Conservation (phyloP, 305 asterid species). For the Fraxinus albicans region DNA sequence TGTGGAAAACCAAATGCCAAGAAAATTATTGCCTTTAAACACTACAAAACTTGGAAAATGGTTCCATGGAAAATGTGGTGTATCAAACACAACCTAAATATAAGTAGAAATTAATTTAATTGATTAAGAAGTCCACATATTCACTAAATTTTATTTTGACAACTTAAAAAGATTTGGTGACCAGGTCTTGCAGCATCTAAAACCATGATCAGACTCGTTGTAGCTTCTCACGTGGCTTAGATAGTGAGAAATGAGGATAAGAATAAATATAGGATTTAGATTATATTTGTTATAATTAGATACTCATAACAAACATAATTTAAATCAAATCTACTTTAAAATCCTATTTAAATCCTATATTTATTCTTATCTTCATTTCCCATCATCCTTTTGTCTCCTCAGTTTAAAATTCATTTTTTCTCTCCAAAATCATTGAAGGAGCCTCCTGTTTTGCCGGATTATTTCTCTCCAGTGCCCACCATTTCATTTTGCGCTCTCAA, state of each 20-base stretch:
- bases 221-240: not conserved
- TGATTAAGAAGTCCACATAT: not conserved
- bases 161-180: not conserved
- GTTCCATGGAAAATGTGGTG: too few relatives aligned
- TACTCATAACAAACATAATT: not conserved
- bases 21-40: too few relatives aligned
- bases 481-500: not conserved
- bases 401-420: not conserved
- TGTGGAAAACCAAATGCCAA: too few relatives aligned
- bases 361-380: not conserved
- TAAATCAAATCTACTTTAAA: not conserved
- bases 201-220: not conserved
- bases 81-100: not conserved
- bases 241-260: not conserved
- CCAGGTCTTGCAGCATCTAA: not conserved
- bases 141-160: not conserved
- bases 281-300: not conserved
- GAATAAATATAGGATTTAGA: not conserved
- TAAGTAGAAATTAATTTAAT: not conserved
- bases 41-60: too few relatives aligned
- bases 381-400: constrained; percentile 46
- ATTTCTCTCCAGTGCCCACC: constrained; percentile 33
- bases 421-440: constrained; percentile 13
- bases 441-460: constrained; percentile 37
- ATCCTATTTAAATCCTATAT: not conserved